Evolutionary conservation across 495 filamentous ascomycete genomes (phyloP).

Genomic region (Chaetomium tenue): DNA sequence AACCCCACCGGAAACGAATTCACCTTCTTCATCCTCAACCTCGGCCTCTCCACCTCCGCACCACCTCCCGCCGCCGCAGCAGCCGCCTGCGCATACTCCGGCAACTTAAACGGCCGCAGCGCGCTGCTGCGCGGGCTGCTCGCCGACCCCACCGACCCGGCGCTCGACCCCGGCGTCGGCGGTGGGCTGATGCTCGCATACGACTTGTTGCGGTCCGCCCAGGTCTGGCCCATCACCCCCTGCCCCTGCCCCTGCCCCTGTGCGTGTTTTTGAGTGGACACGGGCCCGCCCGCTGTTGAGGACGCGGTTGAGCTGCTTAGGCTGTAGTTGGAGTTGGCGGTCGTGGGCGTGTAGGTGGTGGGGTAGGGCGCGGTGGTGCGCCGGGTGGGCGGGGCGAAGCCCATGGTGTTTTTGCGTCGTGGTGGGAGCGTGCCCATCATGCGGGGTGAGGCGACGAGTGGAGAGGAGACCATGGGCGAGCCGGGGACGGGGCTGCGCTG

Average conservation of each 20-base stretch:
- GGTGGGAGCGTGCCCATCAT: constrained; percentile 1
- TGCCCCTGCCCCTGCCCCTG: too few species aligned
- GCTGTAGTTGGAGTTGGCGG: neutral
- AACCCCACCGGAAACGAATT: constrained; percentile 5
- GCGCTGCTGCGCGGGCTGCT: constrained; percentile 8
- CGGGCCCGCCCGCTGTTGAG: neutral
- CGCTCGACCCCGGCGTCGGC: neutral
- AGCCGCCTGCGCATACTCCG: constrained; percentile 2
- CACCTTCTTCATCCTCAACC: constrained; percentile 12
- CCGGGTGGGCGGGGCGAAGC: neutral
- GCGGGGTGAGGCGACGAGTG: constrained; percentile 3
- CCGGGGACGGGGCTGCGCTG: constrained; percentile 5
- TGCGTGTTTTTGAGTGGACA: neutral
- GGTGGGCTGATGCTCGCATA: neutral
- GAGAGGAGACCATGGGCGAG: constrained; percentile 9
- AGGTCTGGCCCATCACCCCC: neutral
- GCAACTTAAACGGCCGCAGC: constrained; percentile 6
- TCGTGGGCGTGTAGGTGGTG: neutral
- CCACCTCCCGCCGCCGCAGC: neutral
- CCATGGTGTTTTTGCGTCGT: constrained; percentile 11
- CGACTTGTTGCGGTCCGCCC: constrained; percentile 5
- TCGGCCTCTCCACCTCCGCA: constrained; percentile 8
- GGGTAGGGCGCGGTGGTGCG: neutral
- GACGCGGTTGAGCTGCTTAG: constrained; percentile 2
- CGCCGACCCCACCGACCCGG: neutral